A percentile compares a stretch with the other conserved stretches of the same genome.
Evolutionary conservation across 106 monocot species (phyloP).

Genomic region (Phalaenopsis aphrodite): DNA sequence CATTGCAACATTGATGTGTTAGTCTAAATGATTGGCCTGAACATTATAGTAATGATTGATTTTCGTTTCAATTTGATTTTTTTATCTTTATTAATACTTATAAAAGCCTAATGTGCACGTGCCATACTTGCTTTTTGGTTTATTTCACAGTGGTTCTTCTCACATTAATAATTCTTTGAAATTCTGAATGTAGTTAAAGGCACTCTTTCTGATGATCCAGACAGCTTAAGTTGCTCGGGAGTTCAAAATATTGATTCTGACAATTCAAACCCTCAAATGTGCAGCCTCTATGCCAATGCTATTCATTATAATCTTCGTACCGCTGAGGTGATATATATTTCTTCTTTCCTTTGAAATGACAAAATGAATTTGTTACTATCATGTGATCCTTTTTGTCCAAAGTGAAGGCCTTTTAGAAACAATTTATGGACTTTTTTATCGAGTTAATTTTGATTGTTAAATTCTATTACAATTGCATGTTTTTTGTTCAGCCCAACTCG

Average conservation of each 20-base stretch:
- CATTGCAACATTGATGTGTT: background rate
- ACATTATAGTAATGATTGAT: background rate
- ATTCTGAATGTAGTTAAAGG: conserved; percentile 15
- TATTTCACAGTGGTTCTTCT: background rate
- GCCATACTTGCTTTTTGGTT: background rate
- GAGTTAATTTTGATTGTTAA: background rate
- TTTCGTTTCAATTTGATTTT: background rate
- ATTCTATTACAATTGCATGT: background rate
- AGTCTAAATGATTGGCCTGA: background rate
- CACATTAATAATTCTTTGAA: background rate
- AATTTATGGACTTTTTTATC: background rate
- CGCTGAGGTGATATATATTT: conserved; percentile 49
- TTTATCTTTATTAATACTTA: background rate
- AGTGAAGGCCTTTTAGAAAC: background rate
- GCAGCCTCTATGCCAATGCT: conserved; percentile 58
- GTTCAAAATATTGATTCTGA: conserved; percentile 68
- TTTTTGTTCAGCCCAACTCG: background rate
- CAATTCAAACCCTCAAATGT: conserved; percentile 66
- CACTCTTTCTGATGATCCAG: conserved; percentile 14
- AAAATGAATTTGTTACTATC: background rate
- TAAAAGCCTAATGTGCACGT: background rate
- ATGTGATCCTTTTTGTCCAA: background rate
- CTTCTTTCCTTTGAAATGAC: background rate
- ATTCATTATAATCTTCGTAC: conserved; percentile 56
- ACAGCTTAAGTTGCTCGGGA: conserved; percentile 14